Evolutionary conservation across 495 filamentous ascomycete species (phyloP).

Genomic region (Margaritispora aquatica): DNA sequence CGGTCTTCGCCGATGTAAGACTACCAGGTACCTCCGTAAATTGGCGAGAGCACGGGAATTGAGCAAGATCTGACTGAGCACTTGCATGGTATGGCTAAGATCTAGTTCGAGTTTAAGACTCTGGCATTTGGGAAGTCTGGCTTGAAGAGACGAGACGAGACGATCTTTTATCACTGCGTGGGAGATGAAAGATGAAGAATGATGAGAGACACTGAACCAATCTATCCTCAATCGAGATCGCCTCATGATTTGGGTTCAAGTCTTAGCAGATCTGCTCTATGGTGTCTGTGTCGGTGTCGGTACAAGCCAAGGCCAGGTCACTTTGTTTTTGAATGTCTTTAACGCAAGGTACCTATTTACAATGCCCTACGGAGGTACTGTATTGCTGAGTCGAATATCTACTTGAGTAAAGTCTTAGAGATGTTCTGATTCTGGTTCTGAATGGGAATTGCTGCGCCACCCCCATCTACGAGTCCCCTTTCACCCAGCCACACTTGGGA

Average conservation of each 20-base stretch:
- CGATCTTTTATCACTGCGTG: neutral
- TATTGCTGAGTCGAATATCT: too few species aligned
- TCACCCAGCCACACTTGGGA: too few species aligned
- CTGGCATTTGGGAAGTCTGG: neutral
- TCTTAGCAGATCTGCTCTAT: neutral
- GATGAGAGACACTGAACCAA: neutral
- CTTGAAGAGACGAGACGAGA: neutral
- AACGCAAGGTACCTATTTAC: too few species aligned
- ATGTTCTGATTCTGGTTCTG: too few species aligned
- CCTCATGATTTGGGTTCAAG: neutral
- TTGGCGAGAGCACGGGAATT: neutral
- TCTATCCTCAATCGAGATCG: neutral
- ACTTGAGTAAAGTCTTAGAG: too few species aligned
- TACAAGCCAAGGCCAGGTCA: too few species aligned
- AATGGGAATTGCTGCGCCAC: too few species aligned
- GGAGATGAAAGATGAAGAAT: too few species aligned
- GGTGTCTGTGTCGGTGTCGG: neutral
- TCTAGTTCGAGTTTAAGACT: neutral
- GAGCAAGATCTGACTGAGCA: neutral
- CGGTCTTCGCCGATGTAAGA: too few species aligned
- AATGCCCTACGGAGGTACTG: too few species aligned
- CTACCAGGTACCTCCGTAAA: too few species aligned
- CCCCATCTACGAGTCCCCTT: too few species aligned
- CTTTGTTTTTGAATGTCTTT: neutral
- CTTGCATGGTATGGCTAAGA: neutral